These are phyloP conservation scores for Fibroporia radiculosa DNA, from an alignment of 768 basidiomycete species.

Conservation along the genomic window DNA sequence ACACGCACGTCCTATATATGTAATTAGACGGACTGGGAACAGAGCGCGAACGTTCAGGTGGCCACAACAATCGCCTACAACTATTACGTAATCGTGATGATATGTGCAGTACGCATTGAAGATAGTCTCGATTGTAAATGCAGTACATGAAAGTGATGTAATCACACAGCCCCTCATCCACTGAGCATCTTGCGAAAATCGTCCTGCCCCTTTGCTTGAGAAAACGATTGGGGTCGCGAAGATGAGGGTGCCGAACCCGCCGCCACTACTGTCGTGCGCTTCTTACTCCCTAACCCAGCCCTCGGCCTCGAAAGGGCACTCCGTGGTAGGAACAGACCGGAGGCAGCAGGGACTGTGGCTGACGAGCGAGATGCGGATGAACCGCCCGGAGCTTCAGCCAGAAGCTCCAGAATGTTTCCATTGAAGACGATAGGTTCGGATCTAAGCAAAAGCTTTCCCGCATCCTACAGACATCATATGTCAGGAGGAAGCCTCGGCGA, in stretches of 20 bases:
- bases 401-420: constrained; percentile 49
- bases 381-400: constrained; percentile 35
- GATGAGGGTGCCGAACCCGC: constrained; percentile 15
- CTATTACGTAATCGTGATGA: too few species aligned
- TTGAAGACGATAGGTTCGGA: constrained; percentile 67
- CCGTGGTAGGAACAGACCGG: constrained; percentile 60
- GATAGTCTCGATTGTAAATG: too few species aligned
- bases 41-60: too few species aligned
- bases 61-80: too few species aligned
- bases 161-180: not conserved
- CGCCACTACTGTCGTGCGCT: constrained; percentile 14
- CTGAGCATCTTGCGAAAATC: constrained; percentile 79
- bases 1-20: too few species aligned
- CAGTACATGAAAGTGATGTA: too few species aligned
- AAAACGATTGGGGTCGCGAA: constrained; percentile 7
- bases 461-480: constrained; percentile 48
- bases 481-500: not conserved
- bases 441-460: constrained; percentile 67
- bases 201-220: constrained; percentile 56
- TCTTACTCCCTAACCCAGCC: constrained; percentile 61
- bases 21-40: too few species aligned
- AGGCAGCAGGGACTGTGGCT: constrained; percentile 29
- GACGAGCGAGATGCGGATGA: constrained; percentile 9
- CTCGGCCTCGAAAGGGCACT: constrained; percentile 57
- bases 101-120: too few species aligned